These are phyloP conservation scores for Backusella macrospora DNA, from an alignment of 192 early-diverging fungal species.

Conservation along the genomic window DNA sequence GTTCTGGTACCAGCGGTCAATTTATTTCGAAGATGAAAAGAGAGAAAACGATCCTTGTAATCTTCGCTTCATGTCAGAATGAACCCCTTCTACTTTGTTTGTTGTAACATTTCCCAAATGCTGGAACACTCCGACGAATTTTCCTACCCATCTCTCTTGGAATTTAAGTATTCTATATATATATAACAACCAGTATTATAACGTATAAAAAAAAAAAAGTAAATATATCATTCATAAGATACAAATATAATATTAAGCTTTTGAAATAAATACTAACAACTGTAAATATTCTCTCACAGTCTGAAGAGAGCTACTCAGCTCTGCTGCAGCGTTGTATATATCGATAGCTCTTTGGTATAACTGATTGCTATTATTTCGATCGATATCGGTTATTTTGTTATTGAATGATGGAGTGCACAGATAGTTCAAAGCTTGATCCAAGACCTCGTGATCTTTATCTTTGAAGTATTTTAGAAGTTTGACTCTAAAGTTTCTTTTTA, in stretches of 20 bases:
- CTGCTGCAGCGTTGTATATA: neutral
- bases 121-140: neutral
- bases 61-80: neutral
- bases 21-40: too few relatives aligned
- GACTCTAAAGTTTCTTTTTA: too few relatives aligned
- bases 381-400: neutral
- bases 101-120: neutral
- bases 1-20: neutral
- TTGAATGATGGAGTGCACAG: neutral
- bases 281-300: neutral
- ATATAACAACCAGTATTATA: neutral
- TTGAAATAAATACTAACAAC: neutral
- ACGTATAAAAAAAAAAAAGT: neutral
- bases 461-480: conserved; percentile 1
- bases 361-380: neutral
- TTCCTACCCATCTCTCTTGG: neutral
- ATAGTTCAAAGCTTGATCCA: neutral
- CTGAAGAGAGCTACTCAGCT: neutral
- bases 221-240: neutral
- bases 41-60: neutral
- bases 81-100: neutral
- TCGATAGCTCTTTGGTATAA: neutral
- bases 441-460: neutral
- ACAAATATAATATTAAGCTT: neutral
- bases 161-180: neutral